Evolutionary conservation across 179 eudicot genomes (phyloP), one percentile per base, ranked within the genome.

Genomic region (Beta corolliflora): DNA sequence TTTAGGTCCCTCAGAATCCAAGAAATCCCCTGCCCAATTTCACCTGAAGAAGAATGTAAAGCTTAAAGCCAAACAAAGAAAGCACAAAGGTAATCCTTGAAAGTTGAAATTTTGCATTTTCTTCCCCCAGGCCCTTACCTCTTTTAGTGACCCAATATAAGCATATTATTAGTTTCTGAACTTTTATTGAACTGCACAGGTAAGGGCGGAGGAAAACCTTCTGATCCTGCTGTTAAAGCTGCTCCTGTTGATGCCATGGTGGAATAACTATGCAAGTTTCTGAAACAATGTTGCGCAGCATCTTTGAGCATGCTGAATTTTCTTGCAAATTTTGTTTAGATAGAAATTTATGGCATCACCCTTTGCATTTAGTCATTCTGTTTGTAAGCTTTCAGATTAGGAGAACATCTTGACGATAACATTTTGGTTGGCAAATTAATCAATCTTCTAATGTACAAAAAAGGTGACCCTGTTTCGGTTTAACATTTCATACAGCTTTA

Each of bases 1-100:
- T 67, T 2, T 52, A 91, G 97, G 90, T 61, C 71, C 92, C 46
- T 84, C 95, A 79, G 87, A 88, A 81, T 77, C 89, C 29, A 86
- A 65, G 67, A 92, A 86, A 76, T 9, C 83, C 53, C 82, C 92
- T 2, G 58, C 86, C 55, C 83, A 89, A 81, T 93, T 94, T 77
- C 91, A 83, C 79, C 16, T 93, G 88, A 93, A 93, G 89, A 94
- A 90, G 90, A 87, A 88, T 81, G 78, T 88, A 79, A 94, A 90
- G 88, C 82, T 94, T 65, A 89, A 87, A 88, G 52, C 83, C 45
- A 91, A 88, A 81, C 88, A 82, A 81, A 88, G 80, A 70, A 94
- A 88, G 81, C 83, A 83, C 84, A 89, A 89, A 81, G 90, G 90
- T 81, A 72, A 72, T 25, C 23, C 36, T 63, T n/a, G n/a, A n/a